Evolutionary conservation across 2,329 filamentous ascomycete species (phyloP).

Genomic region (Zymoseptoria pseudotritici): DNA sequence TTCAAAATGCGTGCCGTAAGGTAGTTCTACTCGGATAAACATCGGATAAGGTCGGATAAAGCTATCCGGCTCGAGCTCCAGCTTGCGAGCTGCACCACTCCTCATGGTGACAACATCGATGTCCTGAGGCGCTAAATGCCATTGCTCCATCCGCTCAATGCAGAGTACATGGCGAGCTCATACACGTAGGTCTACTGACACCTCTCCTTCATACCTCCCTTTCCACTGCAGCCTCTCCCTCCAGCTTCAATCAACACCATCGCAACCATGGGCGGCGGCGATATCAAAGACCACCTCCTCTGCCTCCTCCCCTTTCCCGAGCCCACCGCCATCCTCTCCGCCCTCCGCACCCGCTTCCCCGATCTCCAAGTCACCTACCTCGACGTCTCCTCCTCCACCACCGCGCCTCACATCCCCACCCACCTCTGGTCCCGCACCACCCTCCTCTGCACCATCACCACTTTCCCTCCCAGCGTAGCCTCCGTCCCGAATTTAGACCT

Average conservation of each 20-base stretch:
- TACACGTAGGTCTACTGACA: no score
- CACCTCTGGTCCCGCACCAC: slow-evolving; percentile 38
- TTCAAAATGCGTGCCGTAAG: no score
- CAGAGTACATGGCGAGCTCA: no score
- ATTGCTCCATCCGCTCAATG: no score
- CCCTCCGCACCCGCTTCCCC: slow-evolving; percentile 38
- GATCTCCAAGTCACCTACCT: slow-evolving; percentile 40
- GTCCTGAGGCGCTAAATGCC: no score
- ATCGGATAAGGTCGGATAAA: no score
- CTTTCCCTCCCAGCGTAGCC: slow-evolving; percentile 34
- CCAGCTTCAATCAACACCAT: neutral
- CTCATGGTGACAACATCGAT: no score
- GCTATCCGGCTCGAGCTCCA: no score
- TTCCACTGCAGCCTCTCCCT: no score
- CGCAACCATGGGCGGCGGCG: slow-evolving; percentile 32
- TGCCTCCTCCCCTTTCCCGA: slow-evolving; percentile 29
- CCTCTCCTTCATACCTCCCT: no score
- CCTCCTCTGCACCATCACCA: slow-evolving; percentile 43
- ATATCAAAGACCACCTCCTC: slow-evolving; percentile 29
- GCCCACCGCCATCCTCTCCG: slow-evolving; percentile 32
- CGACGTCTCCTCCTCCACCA: slow-evolving; percentile 21
- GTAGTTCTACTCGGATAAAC: no score
- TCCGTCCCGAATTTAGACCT: slow-evolving; percentile 34
- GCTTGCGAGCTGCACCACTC: no score
- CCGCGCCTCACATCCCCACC: slow-evolving; percentile 16